A percentile compares a stretch with the other conserved stretches of the same genome.
phyloP scores from a whole-genome alignment of 495 filamentous ascomycete species.

The Hypoxylon fragiforme region DNA sequence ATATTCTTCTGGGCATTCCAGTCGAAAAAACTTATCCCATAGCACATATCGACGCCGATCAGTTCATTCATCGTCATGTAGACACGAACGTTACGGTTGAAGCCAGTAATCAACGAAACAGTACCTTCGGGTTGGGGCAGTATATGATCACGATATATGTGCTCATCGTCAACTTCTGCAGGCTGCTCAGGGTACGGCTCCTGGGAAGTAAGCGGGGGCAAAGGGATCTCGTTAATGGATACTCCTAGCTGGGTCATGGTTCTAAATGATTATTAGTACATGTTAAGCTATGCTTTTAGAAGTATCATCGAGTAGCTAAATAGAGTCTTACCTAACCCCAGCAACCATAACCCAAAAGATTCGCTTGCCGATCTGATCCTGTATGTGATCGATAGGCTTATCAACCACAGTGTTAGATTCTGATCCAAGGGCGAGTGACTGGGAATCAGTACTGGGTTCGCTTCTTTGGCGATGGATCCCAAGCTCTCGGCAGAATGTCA shows the following conservation, averaged over 20 bases:
- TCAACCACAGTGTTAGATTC: constrained; percentile 31
- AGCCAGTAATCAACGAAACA: constrained; percentile 68
- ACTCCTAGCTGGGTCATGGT: constrained; percentile 72
- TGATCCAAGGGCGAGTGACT: constrained; percentile 6
- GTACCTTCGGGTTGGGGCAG: constrained; percentile 63
- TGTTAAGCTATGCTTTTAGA: neutral
- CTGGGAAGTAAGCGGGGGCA: constrained; percentile 70
- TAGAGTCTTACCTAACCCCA: constrained; percentile 56
- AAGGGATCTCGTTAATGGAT: constrained; percentile 61
- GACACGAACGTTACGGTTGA: constrained; percentile 74
- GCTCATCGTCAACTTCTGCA: constrained; percentile 77
- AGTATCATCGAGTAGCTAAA: neutral
- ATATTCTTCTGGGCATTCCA: constrained; percentile 71
- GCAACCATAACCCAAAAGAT: constrained; percentile 79
- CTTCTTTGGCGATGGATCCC: constrained; percentile 39
- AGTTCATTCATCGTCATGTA: constrained; percentile 71
- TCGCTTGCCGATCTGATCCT: constrained; percentile 75
- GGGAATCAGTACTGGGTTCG: neutral
- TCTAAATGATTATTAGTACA: constrained; percentile 38
- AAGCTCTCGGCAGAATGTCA: constrained; percentile 70
- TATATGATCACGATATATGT: constrained; percentile 64
- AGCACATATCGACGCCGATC: constrained; percentile 70
- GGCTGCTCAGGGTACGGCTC: constrained; percentile 83
- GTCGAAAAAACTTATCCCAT: constrained; percentile 68
- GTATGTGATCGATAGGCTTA: constrained; percentile 64